These are phyloP conservation scores for Begonia loranthoides DNA, from an alignment of 306 rosid species.

Conservation along the genomic window DNA sequence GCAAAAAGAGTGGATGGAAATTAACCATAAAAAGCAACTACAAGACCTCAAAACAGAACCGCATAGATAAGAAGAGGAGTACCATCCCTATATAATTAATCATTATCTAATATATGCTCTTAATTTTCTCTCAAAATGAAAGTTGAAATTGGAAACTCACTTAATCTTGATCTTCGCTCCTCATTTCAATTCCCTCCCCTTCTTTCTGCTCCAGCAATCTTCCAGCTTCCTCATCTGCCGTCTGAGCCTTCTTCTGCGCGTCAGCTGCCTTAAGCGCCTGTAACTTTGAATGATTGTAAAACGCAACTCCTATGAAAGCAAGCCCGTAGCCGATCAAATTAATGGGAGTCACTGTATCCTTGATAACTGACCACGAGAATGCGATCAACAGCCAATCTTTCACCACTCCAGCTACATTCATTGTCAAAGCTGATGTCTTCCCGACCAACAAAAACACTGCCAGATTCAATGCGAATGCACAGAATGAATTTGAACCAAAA, in stretches of 20 bases:
- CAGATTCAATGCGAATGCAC: constrained; percentile 82
- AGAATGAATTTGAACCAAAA: constrained; percentile 67
- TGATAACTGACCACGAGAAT: constrained; percentile 95
- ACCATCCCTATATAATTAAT: too few species aligned
- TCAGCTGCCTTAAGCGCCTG: constrained; percentile 83
- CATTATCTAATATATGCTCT: not conserved
- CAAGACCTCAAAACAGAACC: too few species aligned
- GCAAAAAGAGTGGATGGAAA: too few species aligned
- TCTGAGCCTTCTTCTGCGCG: constrained; percentile 79
- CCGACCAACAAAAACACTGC: constrained; percentile 88
- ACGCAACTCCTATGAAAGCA: constrained; percentile 79
- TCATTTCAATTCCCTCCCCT: constrained; percentile 45
- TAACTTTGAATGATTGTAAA: constrained; percentile 83
- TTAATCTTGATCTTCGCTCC: constrained; percentile 53
- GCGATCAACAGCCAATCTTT: constrained; percentile 95
- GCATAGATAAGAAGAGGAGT: too few species aligned
- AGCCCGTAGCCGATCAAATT: constrained; percentile 76
- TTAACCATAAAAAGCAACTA: not conserved
- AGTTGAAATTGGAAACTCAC: constrained; percentile 10
- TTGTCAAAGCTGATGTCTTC: constrained; percentile 90
- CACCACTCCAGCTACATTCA: constrained; percentile 98
- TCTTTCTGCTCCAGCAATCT: constrained; percentile 74
- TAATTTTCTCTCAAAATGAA: constrained; percentile 9
- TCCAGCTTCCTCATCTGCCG: constrained; percentile 79
- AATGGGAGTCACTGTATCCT: constrained; percentile 73